A percentile compares a stretch with the other conserved stretches of the same genome.
phyloP scores from a whole-genome alignment of 495 filamentous ascomycete genomes.

The Penicillium paxilli region DNA sequence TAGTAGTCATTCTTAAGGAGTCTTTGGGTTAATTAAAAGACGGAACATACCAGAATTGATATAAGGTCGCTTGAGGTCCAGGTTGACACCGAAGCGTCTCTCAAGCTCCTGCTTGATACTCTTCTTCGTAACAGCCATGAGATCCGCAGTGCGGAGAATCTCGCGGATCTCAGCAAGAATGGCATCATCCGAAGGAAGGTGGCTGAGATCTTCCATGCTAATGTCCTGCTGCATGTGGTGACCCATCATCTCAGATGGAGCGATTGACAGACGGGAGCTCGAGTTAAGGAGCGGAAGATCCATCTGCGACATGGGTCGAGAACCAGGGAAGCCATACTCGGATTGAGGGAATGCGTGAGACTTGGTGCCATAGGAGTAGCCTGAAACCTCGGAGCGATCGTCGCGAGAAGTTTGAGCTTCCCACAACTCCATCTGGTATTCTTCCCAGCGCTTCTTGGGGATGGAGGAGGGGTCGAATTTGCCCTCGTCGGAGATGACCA shows the following conservation, averaged over 20 bases:
- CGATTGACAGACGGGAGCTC: conserved; percentile 74
- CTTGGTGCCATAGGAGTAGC: conserved; percentile 89
- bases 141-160: conserved; percentile 83
- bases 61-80: conserved; percentile 83
- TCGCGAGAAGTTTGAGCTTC: conserved; percentile 77
- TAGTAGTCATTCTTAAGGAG: conserved; percentile 28
- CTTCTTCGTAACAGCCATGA: conserved; percentile 99
- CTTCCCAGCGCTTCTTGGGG: conserved; percentile 98
- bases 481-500: conserved; percentile 95
- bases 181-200: conserved; percentile 83
- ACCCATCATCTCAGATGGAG: conserved; percentile 72
- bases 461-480: conserved; percentile 95
- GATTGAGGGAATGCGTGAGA: conserved; percentile 60
- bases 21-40: not conserved
- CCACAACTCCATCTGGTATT: conserved; percentile 98
- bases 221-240: conserved; percentile 60
- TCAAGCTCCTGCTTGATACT: conserved; percentile 93
- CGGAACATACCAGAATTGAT: conserved; percentile 78
- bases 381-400: conserved; percentile 89
- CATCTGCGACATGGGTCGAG: conserved; percentile 74
- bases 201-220: conserved; percentile 67
- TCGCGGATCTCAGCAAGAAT: conserved; percentile 92
- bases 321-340: conserved; percentile 51
- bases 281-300: conserved; percentile 52
- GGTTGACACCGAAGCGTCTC: conserved; percentile 74